Conservation (phyloP, 345 rosid genomes). For the Raphanus raphanistrum region DNA sequence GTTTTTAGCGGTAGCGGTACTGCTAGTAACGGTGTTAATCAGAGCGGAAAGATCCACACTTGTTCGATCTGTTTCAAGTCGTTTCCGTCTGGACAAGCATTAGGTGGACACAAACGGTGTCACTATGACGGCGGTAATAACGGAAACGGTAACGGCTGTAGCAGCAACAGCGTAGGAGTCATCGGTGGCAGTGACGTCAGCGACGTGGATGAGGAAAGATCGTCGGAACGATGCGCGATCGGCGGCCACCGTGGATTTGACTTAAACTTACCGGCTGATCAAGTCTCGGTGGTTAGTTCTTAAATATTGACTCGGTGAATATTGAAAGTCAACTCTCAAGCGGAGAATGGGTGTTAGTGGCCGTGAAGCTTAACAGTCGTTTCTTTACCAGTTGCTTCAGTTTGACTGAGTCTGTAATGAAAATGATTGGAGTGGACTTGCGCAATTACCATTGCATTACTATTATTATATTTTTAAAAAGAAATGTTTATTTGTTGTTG, state of each 20-base stretch:
- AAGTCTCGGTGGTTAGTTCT: slow-evolving; percentile 27
- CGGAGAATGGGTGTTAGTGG: not conserved
- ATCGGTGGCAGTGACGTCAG: slow-evolving; percentile 33
- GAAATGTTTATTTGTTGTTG: slow-evolving; percentile 38
- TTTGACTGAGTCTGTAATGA: slow-evolving; percentile 38
- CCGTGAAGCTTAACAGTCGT: slow-evolving; percentile 28
- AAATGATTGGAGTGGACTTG: slow-evolving; percentile 44
- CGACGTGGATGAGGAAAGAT: slow-evolving; percentile 34
- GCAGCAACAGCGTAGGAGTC: slow-evolving; percentile 24
- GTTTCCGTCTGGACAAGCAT: slow-evolving; percentile 75
- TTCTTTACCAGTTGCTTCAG: slow-evolving; percentile 27
- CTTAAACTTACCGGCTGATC: slow-evolving; percentile 62
- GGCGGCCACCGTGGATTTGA: slow-evolving; percentile 58
- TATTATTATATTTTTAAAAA: not conserved
- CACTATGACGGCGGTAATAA: slow-evolving; percentile 59
- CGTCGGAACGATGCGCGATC: slow-evolving; percentile 23
- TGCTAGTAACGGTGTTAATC: slow-evolving; percentile 1
- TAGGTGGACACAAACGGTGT: slow-evolving; percentile 79
- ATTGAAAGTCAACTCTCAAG: not conserved
- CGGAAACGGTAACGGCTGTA: slow-evolving; percentile 27
- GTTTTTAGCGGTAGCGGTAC: slow-evolving; percentile 15
- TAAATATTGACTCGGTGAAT: slow-evolving; percentile 24
- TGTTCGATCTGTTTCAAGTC: slow-evolving; percentile 69
- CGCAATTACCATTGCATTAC: slow-evolving; percentile 19
- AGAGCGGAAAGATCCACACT: slow-evolving; percentile 48